Conservation (phyloP, 2,329 filamentous ascomycete species). For the Laburnicola sp. region DNA sequence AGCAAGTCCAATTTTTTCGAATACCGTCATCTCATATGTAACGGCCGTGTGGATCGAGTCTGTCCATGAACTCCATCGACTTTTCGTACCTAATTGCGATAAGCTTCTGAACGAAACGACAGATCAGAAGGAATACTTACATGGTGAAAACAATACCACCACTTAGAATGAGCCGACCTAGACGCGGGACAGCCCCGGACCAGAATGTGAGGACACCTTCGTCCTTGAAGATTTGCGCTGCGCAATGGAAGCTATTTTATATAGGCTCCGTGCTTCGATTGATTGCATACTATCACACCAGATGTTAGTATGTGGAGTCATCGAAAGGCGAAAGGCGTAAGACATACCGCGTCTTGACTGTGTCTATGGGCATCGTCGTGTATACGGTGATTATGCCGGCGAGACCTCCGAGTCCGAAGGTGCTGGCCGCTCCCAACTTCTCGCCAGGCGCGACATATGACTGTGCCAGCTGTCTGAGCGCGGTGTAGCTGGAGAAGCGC, state of each 20-base stretch:
- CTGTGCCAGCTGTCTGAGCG: slow-evolving; percentile 85
- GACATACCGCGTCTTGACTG: slow-evolving; percentile 76
- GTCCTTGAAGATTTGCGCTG: slow-evolving; percentile 78
- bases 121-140: slow-evolving; percentile 49
- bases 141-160: slow-evolving; percentile 98
- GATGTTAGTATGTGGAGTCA: neutral
- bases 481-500: slow-evolving; percentile 88
- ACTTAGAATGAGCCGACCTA: slow-evolving; percentile 84
- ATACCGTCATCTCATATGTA: slow-evolving; percentile 60
- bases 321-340: neutral
- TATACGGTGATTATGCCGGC: slow-evolving; percentile 90
- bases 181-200: slow-evolving; percentile 85
- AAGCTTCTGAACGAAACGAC: slow-evolving; percentile 16
- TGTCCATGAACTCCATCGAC: slow-evolving; percentile 84
- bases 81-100: slow-evolving; percentile 72
- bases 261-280: slow-evolving; percentile 76
- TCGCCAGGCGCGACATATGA: slow-evolving; percentile 92
- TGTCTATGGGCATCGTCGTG: slow-evolving; percentile 74
- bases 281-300: slow-evolving; percentile 77
- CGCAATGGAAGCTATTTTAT: slow-evolving; percentile 90
- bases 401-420: slow-evolving; percentile 86
- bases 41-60: slow-evolving; percentile 76
- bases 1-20: too few relatives aligned
- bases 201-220: slow-evolving; percentile 91
- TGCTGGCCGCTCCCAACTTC: slow-evolving; percentile 84